Base-by-base conservation (phyloP, 1,284 basidiomycete species). In the Heterobasidion parviporum region DNA sequence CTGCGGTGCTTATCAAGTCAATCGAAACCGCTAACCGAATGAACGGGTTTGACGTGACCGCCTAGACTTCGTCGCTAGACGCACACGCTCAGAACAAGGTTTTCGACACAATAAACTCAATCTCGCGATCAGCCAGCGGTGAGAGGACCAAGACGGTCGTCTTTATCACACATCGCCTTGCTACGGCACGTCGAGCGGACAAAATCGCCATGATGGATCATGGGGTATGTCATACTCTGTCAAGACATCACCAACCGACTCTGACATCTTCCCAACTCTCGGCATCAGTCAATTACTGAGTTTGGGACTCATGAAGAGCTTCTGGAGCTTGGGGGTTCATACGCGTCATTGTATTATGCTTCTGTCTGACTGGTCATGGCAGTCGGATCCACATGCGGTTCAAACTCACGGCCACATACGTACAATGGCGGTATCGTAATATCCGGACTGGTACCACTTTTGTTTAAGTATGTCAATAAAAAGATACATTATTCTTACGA, bases 181-280 rank as follows among this genome's bases (percentile, higher is more conserved):
- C 85, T 26, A 88, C 86, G 47, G 89, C 88, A 16, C 81, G 87
- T 12, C 80, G 84, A 50, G 88, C 88, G 58, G 87, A 89, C 71
- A 89, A 87, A 70, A 83, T 92, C 61, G 90, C 88, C 46, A 89
- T 92, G 78, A 88, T 93, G 80, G 86, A 91, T 61, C 77, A 82
- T 63, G 90, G 90, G 66, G 88, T 89, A 70, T 67, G 80, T 69
- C 18, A 38, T 41, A 48, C 18, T 20, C 6, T 50, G 33, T 50
- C 14, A 15, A 32, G 9, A 6, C 46, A 48, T 32, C 3, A 3
- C n/a, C 9, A 10, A 12, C 4, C 9, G n/a, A 48, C 10, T 32
- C 26, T 48, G n/a, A 18, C 18, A 32, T 48, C 26, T 32, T 33
- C 49, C 32, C 49, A 26, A 26, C 26, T 6, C 5, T 26, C 49